phyloP scores from a whole-genome alignment of 768 basidiomycete species.

The Tylopilus vinaceipallidus region DNA sequence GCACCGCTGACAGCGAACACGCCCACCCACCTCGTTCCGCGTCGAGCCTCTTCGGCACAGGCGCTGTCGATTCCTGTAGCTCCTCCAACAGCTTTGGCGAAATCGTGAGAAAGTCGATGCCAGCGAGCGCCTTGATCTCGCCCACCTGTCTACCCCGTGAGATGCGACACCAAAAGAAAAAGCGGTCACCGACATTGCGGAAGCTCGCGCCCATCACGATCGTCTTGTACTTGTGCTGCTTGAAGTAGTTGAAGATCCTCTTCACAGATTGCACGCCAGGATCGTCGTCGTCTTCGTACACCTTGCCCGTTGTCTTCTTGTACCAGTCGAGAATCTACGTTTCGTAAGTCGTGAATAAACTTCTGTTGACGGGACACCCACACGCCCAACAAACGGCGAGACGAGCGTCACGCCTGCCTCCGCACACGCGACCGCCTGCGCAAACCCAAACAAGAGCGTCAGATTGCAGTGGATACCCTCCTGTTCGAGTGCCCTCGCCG shows the following conservation, averaged over 20 bases:
- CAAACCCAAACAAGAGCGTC: slow-evolving; percentile 96
- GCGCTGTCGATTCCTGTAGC: slow-evolving; percentile 68
- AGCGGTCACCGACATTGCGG: slow-evolving; percentile 72
- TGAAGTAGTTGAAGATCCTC: slow-evolving; percentile 98
- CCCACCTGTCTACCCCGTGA: slow-evolving; percentile 64
- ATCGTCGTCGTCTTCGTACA: slow-evolving; percentile 86
- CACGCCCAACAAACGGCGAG: slow-evolving; percentile 96
- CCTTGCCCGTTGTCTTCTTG: slow-evolving; percentile 83
- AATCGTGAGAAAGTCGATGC: slow-evolving; percentile 96
- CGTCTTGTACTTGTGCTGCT: slow-evolving; percentile 94
- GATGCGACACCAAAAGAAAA: neutral
- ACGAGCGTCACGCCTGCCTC: slow-evolving; percentile 96
- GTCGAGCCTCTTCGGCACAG: slow-evolving; percentile 83
- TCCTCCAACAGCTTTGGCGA: slow-evolving; percentile 85
- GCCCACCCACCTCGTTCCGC: slow-evolving; percentile 50
- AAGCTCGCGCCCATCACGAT: slow-evolving; percentile 99
- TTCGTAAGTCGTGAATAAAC: slow-evolving; percentile 29
- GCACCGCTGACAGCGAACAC: too few relatives aligned
- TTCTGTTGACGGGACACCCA: slow-evolving; percentile 46
- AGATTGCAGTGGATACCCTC: slow-evolving; percentile 96
- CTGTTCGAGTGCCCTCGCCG: slow-evolving; percentile 87
- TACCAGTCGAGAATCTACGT: slow-evolving; percentile 94
- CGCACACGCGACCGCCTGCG: slow-evolving; percentile 94
- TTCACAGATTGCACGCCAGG: slow-evolving; percentile 94
- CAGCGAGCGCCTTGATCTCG: slow-evolving; percentile 92